A percentile compares a stretch with the other conserved stretches of the same genome.
These are phyloP conservation scores for Sphaerulina musiva DNA, from an alignment of 2,329 filamentous ascomycete species.

Conservation along the genomic window DNA sequence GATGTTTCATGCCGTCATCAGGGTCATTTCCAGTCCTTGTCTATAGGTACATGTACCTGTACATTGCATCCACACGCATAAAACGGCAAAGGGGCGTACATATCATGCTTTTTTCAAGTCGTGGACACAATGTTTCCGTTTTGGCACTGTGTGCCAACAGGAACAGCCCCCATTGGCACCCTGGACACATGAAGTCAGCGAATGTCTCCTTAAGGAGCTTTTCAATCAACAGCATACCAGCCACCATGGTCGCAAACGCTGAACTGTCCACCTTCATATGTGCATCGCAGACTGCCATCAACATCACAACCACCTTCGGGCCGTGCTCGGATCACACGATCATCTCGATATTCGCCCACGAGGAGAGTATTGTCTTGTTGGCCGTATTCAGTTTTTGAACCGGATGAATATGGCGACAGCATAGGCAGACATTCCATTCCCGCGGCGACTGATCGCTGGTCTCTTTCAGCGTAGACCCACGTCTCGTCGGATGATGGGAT, in stretches of 20 bases:
- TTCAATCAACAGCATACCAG: slow-evolving; percentile 15
- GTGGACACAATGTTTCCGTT: slow-evolving; percentile 13
- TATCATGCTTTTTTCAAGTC: background rate
- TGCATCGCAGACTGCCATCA: slow-evolving; percentile 28
- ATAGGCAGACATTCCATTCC: slow-evolving; percentile 36
- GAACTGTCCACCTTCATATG: slow-evolving; percentile 25
- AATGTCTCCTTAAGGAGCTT: background rate
- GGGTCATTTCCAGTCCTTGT: background rate
- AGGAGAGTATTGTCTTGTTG: slow-evolving; percentile 26
- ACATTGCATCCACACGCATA: background rate
- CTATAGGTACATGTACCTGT: background rate
- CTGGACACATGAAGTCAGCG: background rate
- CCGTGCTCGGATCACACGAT: slow-evolving; percentile 28
- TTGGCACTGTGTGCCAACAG: slow-evolving; percentile 27
- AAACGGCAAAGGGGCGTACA: background rate
- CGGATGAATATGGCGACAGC: slow-evolving; percentile 25
- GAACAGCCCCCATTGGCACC: slow-evolving; percentile 30
- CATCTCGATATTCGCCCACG: slow-evolving; percentile 30
- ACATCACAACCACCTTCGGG: slow-evolving; percentile 27
- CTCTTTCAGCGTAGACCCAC: slow-evolving; percentile 30
- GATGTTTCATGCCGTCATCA: background rate
- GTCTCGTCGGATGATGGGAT: slow-evolving; percentile 9
- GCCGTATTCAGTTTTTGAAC: slow-evolving; percentile 15
- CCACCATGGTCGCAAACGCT: slow-evolving; percentile 31
- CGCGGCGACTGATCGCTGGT: slow-evolving; percentile 28